These are phyloP conservation scores for Aspergillus bridgeri DNA, from an alignment of 495 filamentous ascomycete genomes.

Conservation along the genomic window DNA sequence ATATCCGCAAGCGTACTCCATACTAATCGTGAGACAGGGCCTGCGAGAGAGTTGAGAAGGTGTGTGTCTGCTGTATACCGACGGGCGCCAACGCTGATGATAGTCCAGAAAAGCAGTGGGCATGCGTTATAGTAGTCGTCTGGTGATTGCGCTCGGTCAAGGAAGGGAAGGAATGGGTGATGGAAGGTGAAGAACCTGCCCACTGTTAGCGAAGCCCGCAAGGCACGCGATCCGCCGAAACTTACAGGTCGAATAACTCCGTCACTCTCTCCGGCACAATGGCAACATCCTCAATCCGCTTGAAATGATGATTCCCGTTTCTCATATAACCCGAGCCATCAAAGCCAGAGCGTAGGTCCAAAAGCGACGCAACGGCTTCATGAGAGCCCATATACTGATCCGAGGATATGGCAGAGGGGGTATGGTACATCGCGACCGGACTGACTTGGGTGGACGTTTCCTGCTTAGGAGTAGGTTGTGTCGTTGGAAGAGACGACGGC, in stretches of 20 bases:
- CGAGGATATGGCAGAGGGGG: constrained; percentile 41
- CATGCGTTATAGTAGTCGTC: constrained; percentile 73
- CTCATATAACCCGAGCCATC: constrained; percentile 47
- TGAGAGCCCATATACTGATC: constrained; percentile 75
- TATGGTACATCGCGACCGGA: constrained; percentile 41
- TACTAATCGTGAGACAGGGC: constrained; percentile 68
- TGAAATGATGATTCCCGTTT: constrained; percentile 43
- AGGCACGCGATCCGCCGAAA: not conserved
- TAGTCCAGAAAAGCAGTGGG: constrained; percentile 81
- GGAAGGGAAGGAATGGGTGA: constrained; percentile 81
- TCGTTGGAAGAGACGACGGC: constrained; percentile 46
- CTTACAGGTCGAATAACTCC: constrained; percentile 72
- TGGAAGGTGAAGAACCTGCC: constrained; percentile 69
- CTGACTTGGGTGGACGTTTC: constrained; percentile 49
- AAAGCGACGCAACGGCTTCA: constrained; percentile 76
- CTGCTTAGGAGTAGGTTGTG: constrained; percentile 50
- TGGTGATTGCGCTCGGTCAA: constrained; percentile 65
- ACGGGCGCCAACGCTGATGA: constrained; percentile 76
- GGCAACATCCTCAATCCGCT: constrained; percentile 67
- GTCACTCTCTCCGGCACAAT: constrained; percentile 67
- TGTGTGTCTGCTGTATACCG: constrained; percentile 63
- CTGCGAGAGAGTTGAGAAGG: constrained; percentile 66
- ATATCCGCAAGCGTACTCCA: constrained; percentile 82
- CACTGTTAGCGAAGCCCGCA: constrained; percentile 10
- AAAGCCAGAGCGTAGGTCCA: constrained; percentile 64